Evolutionary conservation across 2,329 filamentous ascomycete species (phyloP).

Genomic region (Aspergillus unguis): DNA sequence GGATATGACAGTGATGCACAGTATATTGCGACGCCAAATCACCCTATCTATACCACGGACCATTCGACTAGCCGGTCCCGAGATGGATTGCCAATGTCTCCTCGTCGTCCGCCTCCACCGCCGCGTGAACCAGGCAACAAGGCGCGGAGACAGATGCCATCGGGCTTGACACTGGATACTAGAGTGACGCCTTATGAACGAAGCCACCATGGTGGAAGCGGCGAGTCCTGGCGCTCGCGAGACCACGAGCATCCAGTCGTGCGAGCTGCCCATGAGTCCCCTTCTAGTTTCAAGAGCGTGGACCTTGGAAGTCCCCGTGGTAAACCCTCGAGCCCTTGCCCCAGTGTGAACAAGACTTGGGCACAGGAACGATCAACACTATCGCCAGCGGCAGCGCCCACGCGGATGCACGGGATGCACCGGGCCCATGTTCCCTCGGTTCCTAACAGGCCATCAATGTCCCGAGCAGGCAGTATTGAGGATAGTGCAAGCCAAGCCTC

Average conservation of each 20-base stretch:
- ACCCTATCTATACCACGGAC: constrained; percentile 17
- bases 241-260: constrained; percentile 11
- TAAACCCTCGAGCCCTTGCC: constrained; percentile 11
- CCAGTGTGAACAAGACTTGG: not conserved
- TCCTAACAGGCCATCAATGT: not conserved
- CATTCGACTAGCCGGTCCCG: constrained; percentile 7
- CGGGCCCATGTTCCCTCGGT: constrained; percentile 1
- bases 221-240: constrained; percentile 7
- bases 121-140: constrained; percentile 6
- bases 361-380: constrained; percentile 2
- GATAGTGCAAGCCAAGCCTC: constrained; percentile 1
- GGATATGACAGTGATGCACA: constrained; percentile 45
- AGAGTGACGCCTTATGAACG: constrained; percentile 1
- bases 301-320: constrained; percentile 7
- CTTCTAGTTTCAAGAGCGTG: constrained; percentile 3
- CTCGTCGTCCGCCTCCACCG: constrained; percentile 4
- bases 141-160: constrained; percentile 1
- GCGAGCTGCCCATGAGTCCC: constrained; percentile 4
- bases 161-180: constrained; percentile 4
- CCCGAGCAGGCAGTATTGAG: constrained; percentile 1
- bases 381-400: not conserved
- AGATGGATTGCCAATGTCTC: constrained; percentile 10
- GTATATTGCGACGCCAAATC: constrained; percentile 34
- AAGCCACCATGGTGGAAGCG: constrained; percentile 1
- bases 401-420: constrained; percentile 8